phyloP scores from a whole-genome alignment of 495 filamentous ascomycete species.

The Gamarada debralockiae region DNA sequence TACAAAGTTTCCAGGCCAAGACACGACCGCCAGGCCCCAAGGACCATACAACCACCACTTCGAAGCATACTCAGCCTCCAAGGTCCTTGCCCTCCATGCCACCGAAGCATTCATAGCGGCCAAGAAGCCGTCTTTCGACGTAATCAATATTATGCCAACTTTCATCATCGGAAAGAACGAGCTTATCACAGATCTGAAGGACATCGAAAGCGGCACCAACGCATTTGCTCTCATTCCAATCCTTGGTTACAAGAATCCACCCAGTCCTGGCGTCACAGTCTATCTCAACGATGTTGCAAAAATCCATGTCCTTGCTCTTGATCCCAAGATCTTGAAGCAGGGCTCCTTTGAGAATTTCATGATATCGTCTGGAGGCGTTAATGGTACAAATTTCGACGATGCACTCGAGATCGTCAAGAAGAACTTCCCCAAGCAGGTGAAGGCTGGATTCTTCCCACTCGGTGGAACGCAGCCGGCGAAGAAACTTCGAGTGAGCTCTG shows the following conservation, averaged over 20 bases:
- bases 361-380: neutral
- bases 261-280: neutral
- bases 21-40: neutral
- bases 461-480: neutral
- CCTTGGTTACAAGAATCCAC: neutral
- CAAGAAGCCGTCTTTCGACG: constrained; percentile 37
- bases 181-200: constrained; percentile 24
- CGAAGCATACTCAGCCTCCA: constrained; percentile 20
- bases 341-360: neutral
- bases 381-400: neutral
- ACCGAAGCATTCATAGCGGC: constrained; percentile 35
- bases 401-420: neutral
- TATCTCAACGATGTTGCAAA: neutral
- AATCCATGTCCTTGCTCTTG: neutral
- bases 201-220: constrained; percentile 35
- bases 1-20: neutral
- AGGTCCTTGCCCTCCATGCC: constrained; percentile 31
- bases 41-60: constrained; percentile 8
- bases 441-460: neutral
- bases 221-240: neutral
- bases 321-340: neutral
- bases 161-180: constrained; percentile 41
- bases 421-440: neutral
- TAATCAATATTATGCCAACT: constrained; percentile 39
- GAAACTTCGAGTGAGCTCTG: neutral